Evolutionary conservation across 2,329 filamentous ascomycete species (phyloP).

Genomic region (Orbilia brochopaga): DNA sequence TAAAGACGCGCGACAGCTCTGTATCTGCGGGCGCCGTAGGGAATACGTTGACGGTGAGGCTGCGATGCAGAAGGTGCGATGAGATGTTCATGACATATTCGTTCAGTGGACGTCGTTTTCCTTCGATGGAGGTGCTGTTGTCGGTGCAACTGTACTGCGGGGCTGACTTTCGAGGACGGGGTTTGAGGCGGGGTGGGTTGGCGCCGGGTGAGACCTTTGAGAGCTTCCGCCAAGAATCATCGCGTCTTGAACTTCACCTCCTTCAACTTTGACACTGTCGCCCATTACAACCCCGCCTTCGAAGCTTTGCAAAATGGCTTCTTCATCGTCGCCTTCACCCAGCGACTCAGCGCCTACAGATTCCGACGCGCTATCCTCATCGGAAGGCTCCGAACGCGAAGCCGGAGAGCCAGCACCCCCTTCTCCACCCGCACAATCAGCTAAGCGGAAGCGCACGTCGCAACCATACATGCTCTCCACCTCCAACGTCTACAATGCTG

Average conservation of each 20-base stretch:
- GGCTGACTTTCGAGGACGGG: neutral
- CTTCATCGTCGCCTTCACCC: constrained; percentile 15
- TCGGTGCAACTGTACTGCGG: neutral
- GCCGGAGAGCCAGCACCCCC: neutral
- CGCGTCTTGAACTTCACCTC: neutral
- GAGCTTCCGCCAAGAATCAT: neutral
- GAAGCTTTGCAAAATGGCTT: constrained; percentile 19
- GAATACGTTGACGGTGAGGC: constrained; percentile 20
- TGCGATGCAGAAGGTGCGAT: constrained; percentile 29
- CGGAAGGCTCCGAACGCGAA: constrained; percentile 3
- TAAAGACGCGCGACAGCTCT: constrained; percentile 20
- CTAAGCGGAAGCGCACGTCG: neutral
- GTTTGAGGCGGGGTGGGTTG: neutral
- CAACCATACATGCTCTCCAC: constrained; percentile 27
- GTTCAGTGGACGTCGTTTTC: neutral
- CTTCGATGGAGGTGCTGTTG: neutral
- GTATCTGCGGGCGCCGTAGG: constrained; percentile 8
- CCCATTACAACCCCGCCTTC: neutral
- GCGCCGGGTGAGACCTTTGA: neutral
- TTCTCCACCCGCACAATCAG: neutral
- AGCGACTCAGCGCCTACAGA: constrained; percentile 20
- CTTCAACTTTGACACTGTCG: constrained; percentile 16
- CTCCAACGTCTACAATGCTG: constrained; percentile 35
- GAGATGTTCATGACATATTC: constrained; percentile 50
- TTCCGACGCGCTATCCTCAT: constrained; percentile 15